phyloP scores from a whole-genome alignment of 1,284 basidiomycete genomes.

The Puccinia coronata region DNA sequence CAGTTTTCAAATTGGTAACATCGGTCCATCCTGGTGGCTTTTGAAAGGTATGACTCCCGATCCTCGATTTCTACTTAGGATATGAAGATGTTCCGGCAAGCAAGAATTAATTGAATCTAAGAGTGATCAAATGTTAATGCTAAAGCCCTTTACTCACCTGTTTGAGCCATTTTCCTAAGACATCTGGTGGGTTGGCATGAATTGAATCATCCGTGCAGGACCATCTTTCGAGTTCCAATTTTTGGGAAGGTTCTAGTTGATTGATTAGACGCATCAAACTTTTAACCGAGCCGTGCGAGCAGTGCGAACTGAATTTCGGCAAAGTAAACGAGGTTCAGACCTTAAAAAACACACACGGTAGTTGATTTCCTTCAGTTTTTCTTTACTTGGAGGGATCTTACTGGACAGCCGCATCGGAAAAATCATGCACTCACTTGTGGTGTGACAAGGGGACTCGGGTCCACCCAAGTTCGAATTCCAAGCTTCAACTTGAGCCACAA shows the following conservation, averaged over 20 bases:
- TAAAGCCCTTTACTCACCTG: background rate
- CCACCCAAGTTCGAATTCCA: slow-evolving; percentile 29
- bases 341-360: background rate
- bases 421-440: background rate
- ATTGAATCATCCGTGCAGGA: background rate
- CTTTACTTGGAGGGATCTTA: background rate
- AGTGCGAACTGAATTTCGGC: background rate
- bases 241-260: slow-evolving; percentile 30
- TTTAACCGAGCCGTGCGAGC: slow-evolving; percentile 14
- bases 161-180: slow-evolving; percentile 2
- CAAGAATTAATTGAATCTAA: background rate
- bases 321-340: background rate
- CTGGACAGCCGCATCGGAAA: background rate
- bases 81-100: too few species aligned
- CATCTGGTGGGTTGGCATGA: slow-evolving; percentile 13
- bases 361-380: background rate
- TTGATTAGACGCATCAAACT: slow-evolving; percentile 19
- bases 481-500: slow-evolving; percentile 10
- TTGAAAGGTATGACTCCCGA: too few species aligned
- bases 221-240: slow-evolving; percentile 20
- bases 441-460: background rate
- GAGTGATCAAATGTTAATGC: background rate
- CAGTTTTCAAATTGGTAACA: too few species aligned
- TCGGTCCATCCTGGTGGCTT: too few species aligned
- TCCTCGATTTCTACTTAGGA: too few species aligned